phyloP scores from a whole-genome alignment of 257 asterid species.

The Solanum chmielewskii region DNA sequence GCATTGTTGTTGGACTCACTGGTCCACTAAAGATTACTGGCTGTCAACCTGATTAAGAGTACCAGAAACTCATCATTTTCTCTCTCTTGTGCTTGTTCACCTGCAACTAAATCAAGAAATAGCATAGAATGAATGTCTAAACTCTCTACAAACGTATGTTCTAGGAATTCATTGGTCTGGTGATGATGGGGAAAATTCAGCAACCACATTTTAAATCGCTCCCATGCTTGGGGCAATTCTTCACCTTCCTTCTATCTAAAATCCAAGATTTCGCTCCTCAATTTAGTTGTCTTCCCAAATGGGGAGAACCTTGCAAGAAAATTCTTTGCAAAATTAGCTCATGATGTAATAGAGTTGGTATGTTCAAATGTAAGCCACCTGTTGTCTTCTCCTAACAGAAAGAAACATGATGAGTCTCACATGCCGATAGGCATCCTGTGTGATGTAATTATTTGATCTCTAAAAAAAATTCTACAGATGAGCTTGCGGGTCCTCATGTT shows the following conservation, averaged over 20 bases:
- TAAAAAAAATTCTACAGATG: too few relatives aligned
- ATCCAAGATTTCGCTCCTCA: not conserved
- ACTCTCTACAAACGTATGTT: too few relatives aligned
- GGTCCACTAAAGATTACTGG: not conserved
- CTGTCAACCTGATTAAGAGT: not conserved
- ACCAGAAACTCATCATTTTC: too few relatives aligned
- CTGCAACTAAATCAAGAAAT: not conserved
- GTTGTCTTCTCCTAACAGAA: not conserved
- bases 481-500: not conserved
- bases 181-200: too few relatives aligned
- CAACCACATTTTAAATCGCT: too few relatives aligned
- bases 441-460: not conserved
- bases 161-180: too few relatives aligned
- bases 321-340: not conserved
- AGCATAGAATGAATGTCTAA: not conserved
- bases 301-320: not conserved
- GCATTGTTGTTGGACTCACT: too few relatives aligned
- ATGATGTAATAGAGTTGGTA: not conserved
- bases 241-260: not conserved
- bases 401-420: not conserved
- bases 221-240: not conserved
- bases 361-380: not conserved
- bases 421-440: accelerated
- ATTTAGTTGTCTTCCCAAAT: not conserved
- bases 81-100: not conserved